These are phyloP conservation scores for Hyphodiscus sp. DNA, from an alignment of 2,329 filamentous ascomycete species.

Conservation along the genomic window DNA sequence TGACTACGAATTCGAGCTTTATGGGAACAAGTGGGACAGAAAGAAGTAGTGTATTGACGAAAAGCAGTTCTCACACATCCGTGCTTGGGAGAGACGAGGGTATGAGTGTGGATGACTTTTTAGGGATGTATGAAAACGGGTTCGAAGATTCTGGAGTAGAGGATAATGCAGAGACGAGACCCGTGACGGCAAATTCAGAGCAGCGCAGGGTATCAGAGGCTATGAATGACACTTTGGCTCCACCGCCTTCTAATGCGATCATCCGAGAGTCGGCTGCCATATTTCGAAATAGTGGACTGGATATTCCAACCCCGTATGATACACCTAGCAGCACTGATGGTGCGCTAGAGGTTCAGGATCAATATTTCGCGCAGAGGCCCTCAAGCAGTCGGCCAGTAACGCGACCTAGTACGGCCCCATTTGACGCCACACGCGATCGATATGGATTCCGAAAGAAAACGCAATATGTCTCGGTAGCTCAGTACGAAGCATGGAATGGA, in stretches of 20 bases:
- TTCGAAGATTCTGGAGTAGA: slow-evolving; percentile 48
- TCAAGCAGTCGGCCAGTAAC: slow-evolving; percentile 10
- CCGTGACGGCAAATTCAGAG: slow-evolving; percentile 19
- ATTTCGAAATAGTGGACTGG: slow-evolving; percentile 28
- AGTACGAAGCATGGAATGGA: slow-evolving; percentile 78
- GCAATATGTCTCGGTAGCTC: slow-evolving; percentile 66
- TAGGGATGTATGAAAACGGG: slow-evolving; percentile 62
- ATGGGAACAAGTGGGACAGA: slow-evolving; percentile 64
- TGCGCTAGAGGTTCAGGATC: slow-evolving; percentile 9
- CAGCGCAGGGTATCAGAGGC: slow-evolving; percentile 20
- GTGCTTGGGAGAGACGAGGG: slow-evolving; percentile 47
- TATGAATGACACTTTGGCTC: slow-evolving; percentile 18
- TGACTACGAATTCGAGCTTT: slow-evolving; percentile 52
- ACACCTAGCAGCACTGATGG: slow-evolving; percentile 1
- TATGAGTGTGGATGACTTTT: slow-evolving; percentile 60
- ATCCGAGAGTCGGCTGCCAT: slow-evolving; percentile 36
- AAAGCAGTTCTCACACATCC: slow-evolving; percentile 67
- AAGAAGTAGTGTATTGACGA: slow-evolving; percentile 74
- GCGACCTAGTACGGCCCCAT: slow-evolving; percentile 6
- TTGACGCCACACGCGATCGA: slow-evolving; percentile 53
- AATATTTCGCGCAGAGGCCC: slow-evolving; percentile 10
- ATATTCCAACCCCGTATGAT: slow-evolving; percentile 39
- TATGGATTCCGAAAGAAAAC: slow-evolving; percentile 91
- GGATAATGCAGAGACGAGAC: slow-evolving; percentile 25
- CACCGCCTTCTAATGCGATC: slow-evolving; percentile 7